Base-by-base conservation (phyloP, 495 filamentous ascomycete genomes). In the Extremus antarcticus region DNA sequence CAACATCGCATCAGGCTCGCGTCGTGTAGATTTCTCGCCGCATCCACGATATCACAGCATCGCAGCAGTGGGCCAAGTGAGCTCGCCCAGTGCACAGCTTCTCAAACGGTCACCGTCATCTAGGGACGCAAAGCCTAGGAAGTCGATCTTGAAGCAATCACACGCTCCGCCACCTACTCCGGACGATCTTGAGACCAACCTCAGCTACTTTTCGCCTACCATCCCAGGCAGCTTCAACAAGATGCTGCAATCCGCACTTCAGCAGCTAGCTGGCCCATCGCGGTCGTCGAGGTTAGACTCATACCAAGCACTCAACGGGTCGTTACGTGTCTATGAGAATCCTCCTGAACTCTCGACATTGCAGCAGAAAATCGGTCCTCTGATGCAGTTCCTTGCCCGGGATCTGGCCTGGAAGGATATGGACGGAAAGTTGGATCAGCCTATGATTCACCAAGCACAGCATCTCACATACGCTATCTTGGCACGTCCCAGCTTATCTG, bases 221-320 rank as follows among this genome's bases (percentile, higher is more conserved):
- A 66, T 35, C 16, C 61, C 74, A 46, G 53, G 63, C 63, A 67
- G 68, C 21, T 73, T 88, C 55, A 77, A 82, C 56, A 76, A 74
- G 39, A 95, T 96, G 88, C 70, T 96, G 54, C 84, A 94, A 62
- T 94, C 87, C 0, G 80, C 86, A 2, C 77, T 83, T 29, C 79
- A 86, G 68, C 85, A 90, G 64, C 74, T 98, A 53, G 86, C 85
- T 19, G 80, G 83, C 21, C 76, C 78, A 32, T 80, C 85, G 32
- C 71, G 82, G 32, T 76, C 76, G 46, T 80, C 80, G 11, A 81
- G 84, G 59, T 63, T 91, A n/a, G 92, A 98, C 69, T 84, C 88
- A 17, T 96, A 98, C 64, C 78, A 82, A 63, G 82, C 84, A 56
- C 74, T 98, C 47, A 80, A 83, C 19, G 78, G 79, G n/a, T 79